A percentile compares a stretch with the other conserved stretches of the same genome.
phyloP scores from a whole-genome alignment of 768 basidiomycete species.

The Cystofilobasidium macerans region DNA sequence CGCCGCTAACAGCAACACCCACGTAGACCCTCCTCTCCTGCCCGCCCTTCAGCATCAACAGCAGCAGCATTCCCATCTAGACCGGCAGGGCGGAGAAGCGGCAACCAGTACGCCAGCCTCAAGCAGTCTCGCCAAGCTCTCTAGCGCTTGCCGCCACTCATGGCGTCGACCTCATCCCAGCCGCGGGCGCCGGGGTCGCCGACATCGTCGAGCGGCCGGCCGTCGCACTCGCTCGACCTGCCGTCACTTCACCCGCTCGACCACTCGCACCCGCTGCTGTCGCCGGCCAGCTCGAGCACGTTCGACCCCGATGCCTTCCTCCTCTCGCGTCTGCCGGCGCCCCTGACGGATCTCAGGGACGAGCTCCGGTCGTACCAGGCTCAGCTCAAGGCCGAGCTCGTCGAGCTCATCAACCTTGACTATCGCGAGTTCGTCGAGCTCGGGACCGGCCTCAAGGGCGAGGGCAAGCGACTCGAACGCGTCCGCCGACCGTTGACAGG shows the following conservation, averaged over 20 bases:
- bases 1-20: too few species aligned
- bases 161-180: too few species aligned
- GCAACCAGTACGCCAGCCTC: too few species aligned
- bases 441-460: constrained; percentile 80
- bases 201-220: background rate
- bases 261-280: constrained; percentile 64
- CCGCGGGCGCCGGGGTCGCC: too few species aligned
- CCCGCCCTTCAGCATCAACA: too few species aligned
- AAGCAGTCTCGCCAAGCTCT: too few species aligned
- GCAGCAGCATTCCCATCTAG: too few species aligned
- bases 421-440: constrained; percentile 96
- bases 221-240: constrained; percentile 1
- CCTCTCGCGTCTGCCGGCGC: constrained; percentile 69
- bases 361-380: constrained; percentile 80
- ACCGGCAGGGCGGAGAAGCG: too few species aligned
- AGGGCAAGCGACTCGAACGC: constrained; percentile 58
- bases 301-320: constrained; percentile 84
- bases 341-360: constrained; percentile 71
- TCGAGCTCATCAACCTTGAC: constrained; percentile 91
- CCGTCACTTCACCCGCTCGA: constrained; percentile 53
- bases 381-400: constrained; percentile 79
- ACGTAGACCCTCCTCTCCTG: too few species aligned
- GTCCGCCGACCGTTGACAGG: constrained; percentile 57
- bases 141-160: too few species aligned
- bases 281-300: constrained; percentile 40